These are phyloP conservation scores for Plicaturopsis crispa DNA, from an alignment of 768 basidiomycete genomes.

Conservation along the genomic window DNA sequence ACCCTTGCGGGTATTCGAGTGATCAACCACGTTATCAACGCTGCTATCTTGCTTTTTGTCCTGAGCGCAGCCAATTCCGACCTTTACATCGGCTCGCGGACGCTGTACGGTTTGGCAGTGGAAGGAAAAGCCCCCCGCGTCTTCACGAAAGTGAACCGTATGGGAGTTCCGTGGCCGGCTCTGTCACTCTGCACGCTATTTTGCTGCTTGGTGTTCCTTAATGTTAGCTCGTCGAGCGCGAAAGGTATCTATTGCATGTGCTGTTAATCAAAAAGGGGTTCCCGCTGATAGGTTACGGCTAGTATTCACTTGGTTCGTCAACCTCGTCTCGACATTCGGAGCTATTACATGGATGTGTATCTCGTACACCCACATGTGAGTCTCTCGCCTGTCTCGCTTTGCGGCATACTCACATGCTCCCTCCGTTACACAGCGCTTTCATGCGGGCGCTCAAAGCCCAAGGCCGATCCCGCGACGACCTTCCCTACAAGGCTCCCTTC, in stretches of 20 bases:
- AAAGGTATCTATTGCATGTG: conserved; percentile 35
- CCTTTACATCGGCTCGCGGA: conserved; percentile 44
- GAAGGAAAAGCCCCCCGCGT: conserved; percentile 42
- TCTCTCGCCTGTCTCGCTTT: conserved; percentile 1
- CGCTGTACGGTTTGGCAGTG: conserved; percentile 44
- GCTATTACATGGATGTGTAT: conserved; percentile 47
- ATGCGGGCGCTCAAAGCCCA: conserved; percentile 37
- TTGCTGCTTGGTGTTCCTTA: conserved; percentile 51
- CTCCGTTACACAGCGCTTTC: conserved; percentile 28
- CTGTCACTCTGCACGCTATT: conserved; percentile 47
- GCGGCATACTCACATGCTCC: conserved; percentile 7
- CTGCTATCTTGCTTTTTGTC: conserved; percentile 54
- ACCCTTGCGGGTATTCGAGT: conserved; percentile 50
- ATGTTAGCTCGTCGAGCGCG: conserved; percentile 40
- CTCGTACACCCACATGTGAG: conserved; percentile 52
- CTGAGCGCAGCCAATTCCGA: conserved; percentile 48
- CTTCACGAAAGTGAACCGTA: conserved; percentile 36
- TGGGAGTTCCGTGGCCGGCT: conserved; percentile 42
- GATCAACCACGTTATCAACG: conserved; percentile 60
- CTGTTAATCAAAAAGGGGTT: conserved; percentile 32
- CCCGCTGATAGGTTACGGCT: conserved; percentile 30
- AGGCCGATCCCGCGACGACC: conserved; percentile 30
- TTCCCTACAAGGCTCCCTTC: conserved; percentile 53
- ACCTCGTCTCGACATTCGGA: conserved; percentile 39
- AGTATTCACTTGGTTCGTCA: conserved; percentile 43